Base-by-base conservation (phyloP, 2,329 filamentous ascomycete genomes). In the Phaeoacremonium minimum region DNA sequence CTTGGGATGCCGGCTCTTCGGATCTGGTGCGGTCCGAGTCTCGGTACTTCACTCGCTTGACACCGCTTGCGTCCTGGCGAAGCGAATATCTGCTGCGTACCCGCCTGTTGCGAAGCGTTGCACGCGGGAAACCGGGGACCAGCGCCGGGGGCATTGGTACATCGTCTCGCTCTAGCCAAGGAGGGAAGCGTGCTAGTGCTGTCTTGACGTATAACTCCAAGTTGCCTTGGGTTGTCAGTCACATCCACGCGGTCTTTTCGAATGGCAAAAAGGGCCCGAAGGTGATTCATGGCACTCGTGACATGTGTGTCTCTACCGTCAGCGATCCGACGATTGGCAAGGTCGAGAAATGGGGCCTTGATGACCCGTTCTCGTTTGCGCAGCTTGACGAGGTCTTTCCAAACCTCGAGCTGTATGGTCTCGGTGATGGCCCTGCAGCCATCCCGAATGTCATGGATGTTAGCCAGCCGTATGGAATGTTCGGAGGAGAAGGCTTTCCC, bases 81-180 rank as follows among this genome's bases (percentile, higher is more conserved):
- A 96, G 87, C 60, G 93, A 98, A 60, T 98, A 97, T 53, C 84
- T 97, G 32, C 66, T 95, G 38, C 77, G 93, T 32, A 96, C 89
- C 3, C 78, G 87, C 32, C 74, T 97, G 35, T 66, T 97, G 35
- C 79, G 89, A 30, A 93, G 87, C 43, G 69, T 97, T 39, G 76
- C 75, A 32, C 81, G 87, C 41, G 93, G 91, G 34, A 95, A 90
- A 55, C 88, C 91, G 40, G 64, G 74, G 48, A 73, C 82, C 26
- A 66, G 69, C 32, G 34, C 35, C 63, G 69, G 50, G 56, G 75
- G 62, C 18, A 61, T 67, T 38, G 76, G 78, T 9, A 63, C 75
- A 9, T 71, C 73, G 9, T 55, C 61, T n/a, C 66, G 71, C n/a
- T 55, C 60, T 26, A 63, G 56, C 43, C 63, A 65, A 37, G 71